Conservation (phyloP, 768 basidiomycete species). For the Boletus pseudopeckii region DNA sequence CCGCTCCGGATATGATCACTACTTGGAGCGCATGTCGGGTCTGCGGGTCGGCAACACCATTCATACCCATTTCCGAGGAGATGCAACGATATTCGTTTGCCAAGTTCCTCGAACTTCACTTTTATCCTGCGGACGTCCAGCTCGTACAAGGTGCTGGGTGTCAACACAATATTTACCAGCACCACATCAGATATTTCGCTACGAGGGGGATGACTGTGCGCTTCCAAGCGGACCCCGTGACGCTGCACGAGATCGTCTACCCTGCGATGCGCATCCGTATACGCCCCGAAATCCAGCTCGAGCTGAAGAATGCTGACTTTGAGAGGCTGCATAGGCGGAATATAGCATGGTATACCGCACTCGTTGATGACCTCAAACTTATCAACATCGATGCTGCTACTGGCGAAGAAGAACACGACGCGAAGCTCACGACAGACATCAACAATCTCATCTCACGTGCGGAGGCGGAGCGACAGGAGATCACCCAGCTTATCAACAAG, state of each 20-base stretch:
- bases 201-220: slow-evolving; percentile 80
- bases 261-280: slow-evolving; percentile 86
- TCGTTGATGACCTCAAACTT: slow-evolving; percentile 72
- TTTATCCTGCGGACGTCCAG: slow-evolving; percentile 86
- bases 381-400: slow-evolving; percentile 78
- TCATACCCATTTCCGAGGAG: slow-evolving; percentile 86
- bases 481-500: slow-evolving; percentile 66
- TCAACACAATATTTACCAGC: slow-evolving; percentile 89
- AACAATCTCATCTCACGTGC: slow-evolving; percentile 68
- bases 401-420: slow-evolving; percentile 71
- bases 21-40: slow-evolving; percentile 89
- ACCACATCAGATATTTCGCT: slow-evolving; percentile 91
- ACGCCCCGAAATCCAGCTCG: slow-evolving; percentile 81
- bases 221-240: slow-evolving; percentile 81
- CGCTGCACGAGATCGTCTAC: slow-evolving; percentile 82
- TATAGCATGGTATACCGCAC: slow-evolving; percentile 66
- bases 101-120: slow-evolving; percentile 93
- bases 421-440: slow-evolving; percentile 57
- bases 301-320: slow-evolving; percentile 91
- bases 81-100: slow-evolving; percentile 94
- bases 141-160: slow-evolving; percentile 87
- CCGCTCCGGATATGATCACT: slow-evolving; percentile 73
- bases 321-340: slow-evolving; percentile 71
- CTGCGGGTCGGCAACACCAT: slow-evolving; percentile 76
- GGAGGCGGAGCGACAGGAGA: slow-evolving; percentile 70